Evolutionary conservation across 495 filamentous ascomycete species (phyloP), one percentile per base, ranked within the genome.

Genomic region (Aspergillus haitiensis): DNA sequence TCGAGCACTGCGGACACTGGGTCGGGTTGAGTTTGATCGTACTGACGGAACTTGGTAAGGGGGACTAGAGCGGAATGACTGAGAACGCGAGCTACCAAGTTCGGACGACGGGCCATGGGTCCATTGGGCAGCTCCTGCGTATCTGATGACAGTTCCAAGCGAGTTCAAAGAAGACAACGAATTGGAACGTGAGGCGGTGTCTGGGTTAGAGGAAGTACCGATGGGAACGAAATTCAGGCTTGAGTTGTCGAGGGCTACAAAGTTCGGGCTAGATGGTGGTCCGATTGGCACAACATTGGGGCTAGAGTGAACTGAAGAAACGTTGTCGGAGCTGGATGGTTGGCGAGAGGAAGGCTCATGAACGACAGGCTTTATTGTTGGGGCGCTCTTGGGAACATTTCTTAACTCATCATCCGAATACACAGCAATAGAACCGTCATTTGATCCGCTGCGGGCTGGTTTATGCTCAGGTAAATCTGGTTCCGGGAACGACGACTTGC

Each of bases 81-180:
- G 70, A 12, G 72, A 69, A 31, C 68, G 69, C 13, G 72, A 77
- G 58, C 67, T 72, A 32, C 65, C 64, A 44, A 67, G 70, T 16
- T 76, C 74, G 3, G 76, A 74, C 8, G 74, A 75, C 18, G 68
- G 68, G 34, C 67, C 64, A 55, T 69, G 67, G 5, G 72, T 72
- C 75, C 75, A 80, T 18, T 66, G 72, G 15, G 68, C 64, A 13
- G 68, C 72, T 15, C 71, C 71, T 35, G 63, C 59, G 58, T 75
- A 73, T 63, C 73, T 66, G 47, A 71, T 78, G 32, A 80, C 80
- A 6, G 81, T 83, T 27, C 79, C 79, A n/a, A 78, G 62, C 1
- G 80, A 81, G 48, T 81, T 77, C 47, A 72, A 65, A 1, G 80
- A 82, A 0, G 76, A 79, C 7, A 81, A 56, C 1, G 80, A 81